Evolutionary conservation across 1,284 basidiomycete species (phyloP), one percentile per base, ranked within the genome.

Genomic region (Trichosporon ovoides): DNA sequence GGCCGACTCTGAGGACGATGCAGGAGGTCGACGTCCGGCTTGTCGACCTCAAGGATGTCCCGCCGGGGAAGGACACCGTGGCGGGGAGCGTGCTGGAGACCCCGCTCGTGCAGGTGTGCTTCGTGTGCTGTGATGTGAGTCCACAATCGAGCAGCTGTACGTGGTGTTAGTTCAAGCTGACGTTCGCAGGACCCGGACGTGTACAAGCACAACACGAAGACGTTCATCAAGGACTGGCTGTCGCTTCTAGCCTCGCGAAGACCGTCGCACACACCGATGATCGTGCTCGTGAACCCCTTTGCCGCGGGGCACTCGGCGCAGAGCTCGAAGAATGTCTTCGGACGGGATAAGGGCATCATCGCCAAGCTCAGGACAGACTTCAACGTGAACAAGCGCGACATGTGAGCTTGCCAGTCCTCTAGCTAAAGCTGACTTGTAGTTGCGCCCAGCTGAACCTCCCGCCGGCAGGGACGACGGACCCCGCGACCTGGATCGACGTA

Each of bases 361-460:
- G 94, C 97, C 75, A 95, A 93, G 77, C 83, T 98, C 52, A 87
- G 84, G 72, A 85, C 90, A 3, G 96, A 98, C 78, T 98, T 98
- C 75, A 98, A 96, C 68, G 72, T 82, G 0, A 88, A 89, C 64
- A 95, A 91, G 75, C 84, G 86, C 56, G 94, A 97, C 70, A 83
- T 91, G 91, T 92, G 63, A 62, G 79, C n/a, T 22, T 74, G 1
- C n/a, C n/a, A n/a, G 10, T 11, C 16, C 3, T 6, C 11, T 1
- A 1, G n/a, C n/a, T 38, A 1, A 4, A 10, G 38, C 52, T 55
- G 31, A 58, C 43, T 28, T 12, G 5, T 66, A 90, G 91, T 76
- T 91, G 90, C 72, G 83, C 89, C 36, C 87, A 92, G 75, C 79
- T 93, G 65, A 68, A 72, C 43, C 64, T 76, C 6, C 71, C 69